Base-by-base conservation (phyloP, 176 grass and related monocot genomes). In the Typha latifolia region DNA sequence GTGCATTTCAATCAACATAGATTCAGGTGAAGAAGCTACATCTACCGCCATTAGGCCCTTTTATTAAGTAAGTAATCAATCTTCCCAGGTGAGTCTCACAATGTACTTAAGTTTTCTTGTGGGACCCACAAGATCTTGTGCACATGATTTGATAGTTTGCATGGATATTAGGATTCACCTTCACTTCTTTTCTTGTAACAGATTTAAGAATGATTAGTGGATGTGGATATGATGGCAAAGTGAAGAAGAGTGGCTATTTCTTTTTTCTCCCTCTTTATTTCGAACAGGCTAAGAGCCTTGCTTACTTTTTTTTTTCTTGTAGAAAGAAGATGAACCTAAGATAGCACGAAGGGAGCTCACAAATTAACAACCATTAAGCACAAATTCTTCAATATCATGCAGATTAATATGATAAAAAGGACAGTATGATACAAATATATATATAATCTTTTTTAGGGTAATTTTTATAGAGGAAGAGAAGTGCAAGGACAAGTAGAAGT, bases 1-100 rank as follows among this genome's bases (percentile, higher is more conserved):
- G 20, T 22, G 53, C 53, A 59, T 10, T 21, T 19, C 53, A 2
- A 21, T 59, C 53, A 9, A 14, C 31, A 47, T n/a, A 37, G 11
- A 61, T 48, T 49, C 69, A 72, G 69, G 69, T 72, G 69, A 61
- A 15, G 69, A 61, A 15, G 23, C 69, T 13, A 61, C 21, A 61
- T 10, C 48, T 27, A 37, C 4, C 12, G 31, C 55, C 19, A 72
- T 23, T 47, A 14, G 55, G 12, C 21, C 18, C 18, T 15, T 37
- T 47, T 13, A 34, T 48, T 26, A 26, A 68, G 66, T 26, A 26
- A 23, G 66, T 26, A 26, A 23, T 72, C 21, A 43, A 62, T 48
- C 12, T 29, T 29, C 27, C 27, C 27, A 29, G 27, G 27, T 29
- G 27, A 29, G 27, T 29, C 27, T 3, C 7, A n/a, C 4, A 1